Conservation (phyloP, 306 rosid genomes). For the Myrica gale region DNA sequence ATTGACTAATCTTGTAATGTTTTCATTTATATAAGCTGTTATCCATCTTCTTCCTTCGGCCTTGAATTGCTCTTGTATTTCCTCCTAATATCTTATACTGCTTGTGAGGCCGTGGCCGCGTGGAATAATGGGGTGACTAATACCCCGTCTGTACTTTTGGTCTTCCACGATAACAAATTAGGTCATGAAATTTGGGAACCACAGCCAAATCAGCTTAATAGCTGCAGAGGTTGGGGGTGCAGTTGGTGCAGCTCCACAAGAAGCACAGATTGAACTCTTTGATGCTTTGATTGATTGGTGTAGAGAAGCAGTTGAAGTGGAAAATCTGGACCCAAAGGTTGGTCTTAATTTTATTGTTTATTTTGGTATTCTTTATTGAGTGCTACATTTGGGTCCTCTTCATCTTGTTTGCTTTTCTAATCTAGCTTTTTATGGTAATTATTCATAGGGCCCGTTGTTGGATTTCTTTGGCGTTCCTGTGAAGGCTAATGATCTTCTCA, state of each 20-base stretch:
- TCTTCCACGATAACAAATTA: conserved; percentile 27
- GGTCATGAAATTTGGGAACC: conserved; percentile 94
- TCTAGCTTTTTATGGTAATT: conserved; percentile 30
- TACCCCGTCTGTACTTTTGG: no score
- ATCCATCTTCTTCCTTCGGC: no score
- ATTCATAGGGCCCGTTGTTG: conserved; percentile 85
- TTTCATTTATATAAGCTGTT: no score
- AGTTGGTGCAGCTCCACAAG: conserved; percentile 62
- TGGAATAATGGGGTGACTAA: no score
- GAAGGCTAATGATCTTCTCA: conserved; percentile 81
- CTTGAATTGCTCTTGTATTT: no score
- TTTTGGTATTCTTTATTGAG: conserved; percentile 11
- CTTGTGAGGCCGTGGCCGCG: no score
- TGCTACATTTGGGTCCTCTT: conserved; percentile 3
- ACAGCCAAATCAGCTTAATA: conserved; percentile 74
- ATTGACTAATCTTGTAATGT: no score
- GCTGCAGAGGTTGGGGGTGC: conserved; percentile 86
- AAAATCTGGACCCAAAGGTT: conserved; percentile 83
- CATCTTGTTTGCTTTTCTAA: conserved; percentile 22
- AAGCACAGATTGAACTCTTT: conserved; percentile 76
- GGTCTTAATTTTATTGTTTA: conserved; percentile 16
- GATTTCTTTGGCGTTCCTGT: conserved; percentile 96
- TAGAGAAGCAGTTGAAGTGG: conserved; percentile 77
- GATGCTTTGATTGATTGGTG: conserved; percentile 82
- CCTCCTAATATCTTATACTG: no score